These are phyloP conservation scores for Beverwykella pulmonaria DNA, from an alignment of 495 filamentous ascomycete species.

Conservation along the genomic window DNA sequence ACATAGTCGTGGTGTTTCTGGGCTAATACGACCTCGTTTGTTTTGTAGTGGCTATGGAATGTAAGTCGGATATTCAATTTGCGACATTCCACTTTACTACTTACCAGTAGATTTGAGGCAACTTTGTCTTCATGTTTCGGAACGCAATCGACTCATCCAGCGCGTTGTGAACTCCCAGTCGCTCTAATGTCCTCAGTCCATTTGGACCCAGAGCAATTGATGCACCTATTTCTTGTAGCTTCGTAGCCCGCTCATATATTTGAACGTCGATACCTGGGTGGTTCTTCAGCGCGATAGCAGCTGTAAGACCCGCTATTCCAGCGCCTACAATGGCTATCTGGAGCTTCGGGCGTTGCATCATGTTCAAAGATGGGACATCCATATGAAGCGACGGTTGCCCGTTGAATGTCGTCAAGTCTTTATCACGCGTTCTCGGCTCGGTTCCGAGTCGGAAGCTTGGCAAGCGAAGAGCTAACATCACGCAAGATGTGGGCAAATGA, in stretches of 20 bases:
- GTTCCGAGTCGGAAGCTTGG: no score
- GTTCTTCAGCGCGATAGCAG: slow-evolving; percentile 49
- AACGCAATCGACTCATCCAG: slow-evolving; percentile 23
- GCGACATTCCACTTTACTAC: slow-evolving; percentile 26
- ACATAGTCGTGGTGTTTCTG: slow-evolving; percentile 48
- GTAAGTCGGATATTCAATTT: neutral
- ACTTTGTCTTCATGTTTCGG: slow-evolving; percentile 15
- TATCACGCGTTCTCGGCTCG: no score
- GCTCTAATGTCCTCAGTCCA: slow-evolving; percentile 56
- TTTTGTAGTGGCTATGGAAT: slow-evolving; percentile 48
- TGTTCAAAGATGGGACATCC: slow-evolving; percentile 21
- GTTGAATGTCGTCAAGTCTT: no score
- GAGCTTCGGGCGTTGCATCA: slow-evolving; percentile 4
- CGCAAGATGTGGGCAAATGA: no score
- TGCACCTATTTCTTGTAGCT: slow-evolving; percentile 54
- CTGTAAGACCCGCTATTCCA: slow-evolving; percentile 54
- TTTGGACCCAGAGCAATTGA: slow-evolving; percentile 55
- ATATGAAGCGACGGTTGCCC: no score
- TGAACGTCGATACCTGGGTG: slow-evolving; percentile 32
- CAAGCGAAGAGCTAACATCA: no score
- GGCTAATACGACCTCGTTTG: slow-evolving; percentile 51
- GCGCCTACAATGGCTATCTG: slow-evolving; percentile 51
- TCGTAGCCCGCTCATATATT: slow-evolving; percentile 52
- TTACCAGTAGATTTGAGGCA: slow-evolving; percentile 46
- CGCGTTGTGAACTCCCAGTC: slow-evolving; percentile 50